Conservation (phyloP, 2,329 filamentous ascomycete species). For the Pseudonectria buxi region DNA sequence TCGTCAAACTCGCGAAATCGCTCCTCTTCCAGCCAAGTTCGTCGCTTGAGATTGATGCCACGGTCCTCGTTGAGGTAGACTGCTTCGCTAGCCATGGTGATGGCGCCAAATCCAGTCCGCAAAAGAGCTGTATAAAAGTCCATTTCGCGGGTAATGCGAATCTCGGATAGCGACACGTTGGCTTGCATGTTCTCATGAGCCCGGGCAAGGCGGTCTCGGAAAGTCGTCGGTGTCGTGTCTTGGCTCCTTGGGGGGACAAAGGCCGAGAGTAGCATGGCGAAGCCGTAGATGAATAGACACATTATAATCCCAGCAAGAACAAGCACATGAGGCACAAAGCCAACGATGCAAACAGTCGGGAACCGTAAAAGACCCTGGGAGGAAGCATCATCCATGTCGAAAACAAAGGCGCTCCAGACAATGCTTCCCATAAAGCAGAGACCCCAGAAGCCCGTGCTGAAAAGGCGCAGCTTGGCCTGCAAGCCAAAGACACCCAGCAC, state of each 20-base stretch:
- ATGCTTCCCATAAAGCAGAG: slow-evolving; percentile 84
- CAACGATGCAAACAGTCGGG: slow-evolving; percentile 89
- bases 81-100: slow-evolving; percentile 90
- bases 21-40: slow-evolving; percentile 91
- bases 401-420: slow-evolving; percentile 63
- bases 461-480: slow-evolving; percentile 70
- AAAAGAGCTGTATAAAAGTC: slow-evolving; percentile 93
- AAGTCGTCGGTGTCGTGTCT: slow-evolving; percentile 28
- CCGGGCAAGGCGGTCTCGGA: slow-evolving; percentile 55
- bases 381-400: slow-evolving; percentile 52
- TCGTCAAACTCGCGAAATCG: slow-evolving; percentile 69
- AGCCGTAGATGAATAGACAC: slow-evolving; percentile 68
- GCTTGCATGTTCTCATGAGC: slow-evolving; percentile 90
- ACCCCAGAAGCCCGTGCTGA: slow-evolving; percentile 86
- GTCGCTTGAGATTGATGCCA: slow-evolving; percentile 62
- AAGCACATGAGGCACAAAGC: slow-evolving; percentile 89
- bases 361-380: slow-evolving; percentile 70
- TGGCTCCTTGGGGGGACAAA: slow-evolving; percentile 24
- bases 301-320: slow-evolving; percentile 71
- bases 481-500: slow-evolving; percentile 72
- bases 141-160: slow-evolving; percentile 77
- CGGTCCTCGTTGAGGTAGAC: slow-evolving; percentile 91
- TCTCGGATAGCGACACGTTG: slow-evolving; percentile 74
- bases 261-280: slow-evolving; percentile 72
- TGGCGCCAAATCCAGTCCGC: slow-evolving; percentile 76